Evolutionary conservation across 768 basidiomycete genomes (phyloP).

Genomic region (Lepiota venenata): DNA sequence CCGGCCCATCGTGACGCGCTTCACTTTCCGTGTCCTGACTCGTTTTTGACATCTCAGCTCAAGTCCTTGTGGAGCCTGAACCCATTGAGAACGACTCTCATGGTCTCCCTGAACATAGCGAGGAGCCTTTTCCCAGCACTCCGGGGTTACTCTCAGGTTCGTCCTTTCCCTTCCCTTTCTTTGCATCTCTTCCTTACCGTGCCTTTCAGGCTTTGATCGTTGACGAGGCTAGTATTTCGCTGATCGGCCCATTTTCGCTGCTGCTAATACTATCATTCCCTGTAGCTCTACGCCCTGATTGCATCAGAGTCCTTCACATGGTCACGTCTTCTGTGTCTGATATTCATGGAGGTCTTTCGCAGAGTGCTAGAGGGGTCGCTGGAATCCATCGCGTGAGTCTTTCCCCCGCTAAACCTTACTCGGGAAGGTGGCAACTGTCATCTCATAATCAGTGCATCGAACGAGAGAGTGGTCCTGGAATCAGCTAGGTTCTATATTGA

Average conservation of each 20-base stretch:
- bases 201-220: slow-evolving; percentile 63
- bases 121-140: slow-evolving; percentile 79
- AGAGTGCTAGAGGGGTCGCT: slow-evolving; percentile 62
- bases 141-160: slow-evolving; percentile 77
- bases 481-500: slow-evolving; percentile 75
- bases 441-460: slow-evolving; percentile 46
- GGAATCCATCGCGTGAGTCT: slow-evolving; percentile 71
- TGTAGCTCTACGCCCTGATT: slow-evolving; percentile 66
- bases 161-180: slow-evolving; percentile 17
- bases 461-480: slow-evolving; percentile 70
- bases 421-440: slow-evolving; percentile 15
- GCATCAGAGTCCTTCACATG: slow-evolving; percentile 72
- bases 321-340: slow-evolving; percentile 54
- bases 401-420: slow-evolving; percentile 11
- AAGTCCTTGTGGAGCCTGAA: slow-evolving; percentile 48
- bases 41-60: slow-evolving; percentile 27
- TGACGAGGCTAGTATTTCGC: slow-evolving; percentile 59
- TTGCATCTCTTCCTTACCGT: slow-evolving; percentile 18
- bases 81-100: slow-evolving; percentile 65
- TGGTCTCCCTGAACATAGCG: slow-evolving; percentile 66
- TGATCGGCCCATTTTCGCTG: slow-evolving; percentile 13
- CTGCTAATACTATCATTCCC: slow-evolving; percentile 15
- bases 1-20: slow-evolving; percentile 4
- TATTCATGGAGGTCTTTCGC: slow-evolving; percentile 61
- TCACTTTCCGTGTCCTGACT: slow-evolving; percentile 10